Base-by-base conservation (phyloP, 176 grass and related monocot species). In the Bolboschoenus planiculmis region DNA sequence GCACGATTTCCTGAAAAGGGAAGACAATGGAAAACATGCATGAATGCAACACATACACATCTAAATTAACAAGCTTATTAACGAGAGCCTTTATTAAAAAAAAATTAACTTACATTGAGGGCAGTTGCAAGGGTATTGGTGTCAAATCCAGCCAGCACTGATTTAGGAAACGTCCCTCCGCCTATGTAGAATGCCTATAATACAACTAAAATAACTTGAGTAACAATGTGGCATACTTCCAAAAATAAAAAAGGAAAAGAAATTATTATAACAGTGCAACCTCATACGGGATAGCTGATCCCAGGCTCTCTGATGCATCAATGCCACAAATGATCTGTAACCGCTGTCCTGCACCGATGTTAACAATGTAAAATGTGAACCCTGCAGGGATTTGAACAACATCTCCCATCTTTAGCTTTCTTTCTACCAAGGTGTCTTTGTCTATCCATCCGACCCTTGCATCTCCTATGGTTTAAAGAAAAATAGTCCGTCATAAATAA, bases 341-440 rank as follows among this genome's bases (percentile, higher is more conserved):
- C 56, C 76, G 67, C 79, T 98, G 96, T 4, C 96, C 96, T 54
- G 89, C 79, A 58, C 92, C 86, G 43, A 83, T 83, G 90, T 98
- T 98, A 36, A 95, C 35, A 88, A 98, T 88, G 84, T 93, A 98
- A 85, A 93, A 98, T 51, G 92, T 90, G 10, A 93, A 93, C 31
- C 96, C 91, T 50, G 92, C 78, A 58, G 88, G 87, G 76, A 99
- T 95, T 81, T 93, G 90, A 36, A 99, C 53, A 65, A 99, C 77
- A 67, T 99, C 92, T 15, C 96, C 96, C 90, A 91, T 99, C 85
- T 93, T 93, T 37, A 99, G 89, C 5, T 90, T 81, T 84, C 68
- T 90, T 88, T 93, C 96, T 83, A 88, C 92, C 16, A 95, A 70
- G 18, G 56, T 72, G 30, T 88, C 91, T 83, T 93, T 86, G 89